These are phyloP conservation scores for Suillus cothurnatus DNA, from an alignment of 768 basidiomycete genomes.

Conservation along the genomic window DNA sequence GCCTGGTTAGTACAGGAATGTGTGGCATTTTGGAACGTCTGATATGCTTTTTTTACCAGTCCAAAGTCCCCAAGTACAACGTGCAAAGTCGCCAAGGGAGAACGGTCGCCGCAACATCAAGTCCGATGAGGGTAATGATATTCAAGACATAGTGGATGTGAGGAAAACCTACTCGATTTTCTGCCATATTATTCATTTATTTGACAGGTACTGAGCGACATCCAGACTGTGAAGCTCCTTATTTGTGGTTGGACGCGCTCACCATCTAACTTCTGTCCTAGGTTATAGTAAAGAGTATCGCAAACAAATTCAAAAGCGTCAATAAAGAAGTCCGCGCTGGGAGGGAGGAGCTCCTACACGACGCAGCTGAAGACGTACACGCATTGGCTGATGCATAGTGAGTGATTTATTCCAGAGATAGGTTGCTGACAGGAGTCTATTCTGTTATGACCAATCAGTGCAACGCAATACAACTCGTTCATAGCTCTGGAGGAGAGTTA, in stretches of 20 bases:
- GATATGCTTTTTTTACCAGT: neutral
- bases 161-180: conserved; percentile 10
- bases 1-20: neutral
- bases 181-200: neutral
- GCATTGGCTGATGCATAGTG: conserved; percentile 40
- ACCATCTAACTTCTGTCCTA: conserved; percentile 29
- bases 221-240: conserved; percentile 42
- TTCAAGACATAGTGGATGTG: conserved; percentile 47
- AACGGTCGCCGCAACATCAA: neutral
- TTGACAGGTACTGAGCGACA: conserved; percentile 49
- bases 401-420: neutral
- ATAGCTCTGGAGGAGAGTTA: conserved; percentile 61
- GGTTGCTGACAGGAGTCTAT: neutral
- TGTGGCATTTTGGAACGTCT: neutral
- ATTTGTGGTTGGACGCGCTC: conserved; percentile 2
- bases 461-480: conserved; percentile 52
- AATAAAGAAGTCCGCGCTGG: conserved; percentile 46
- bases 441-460: conserved; percentile 36
- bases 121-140: conserved; percentile 16
- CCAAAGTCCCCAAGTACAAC: neutral
- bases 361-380: conserved; percentile 45
- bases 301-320: conserved; percentile 49
- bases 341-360: conserved; percentile 48
- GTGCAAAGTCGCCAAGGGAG: neutral
- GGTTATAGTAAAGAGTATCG: conserved; percentile 52